A percentile compares a stretch with the other conserved stretches of the same genome.
phyloP scores from a whole-genome alignment of 768 basidiomycete species.

The Butyriboletus loyo region DNA sequence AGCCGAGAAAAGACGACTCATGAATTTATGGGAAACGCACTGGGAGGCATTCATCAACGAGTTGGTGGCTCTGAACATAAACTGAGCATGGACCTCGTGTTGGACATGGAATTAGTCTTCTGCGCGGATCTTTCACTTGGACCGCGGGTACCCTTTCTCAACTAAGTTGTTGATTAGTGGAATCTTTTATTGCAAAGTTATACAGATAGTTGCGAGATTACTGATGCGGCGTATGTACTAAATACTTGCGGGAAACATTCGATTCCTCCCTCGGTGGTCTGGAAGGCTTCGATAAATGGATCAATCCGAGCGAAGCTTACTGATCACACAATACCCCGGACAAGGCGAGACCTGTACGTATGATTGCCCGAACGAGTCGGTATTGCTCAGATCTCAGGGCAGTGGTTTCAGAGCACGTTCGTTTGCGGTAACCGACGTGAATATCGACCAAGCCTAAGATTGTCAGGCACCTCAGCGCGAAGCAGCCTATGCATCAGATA shows the following conservation, averaged over 20 bases:
- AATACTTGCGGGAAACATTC: constrained; percentile 36
- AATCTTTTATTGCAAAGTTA: constrained; percentile 22
- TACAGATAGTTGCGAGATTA: constrained; percentile 25
- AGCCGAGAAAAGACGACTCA: constrained; percentile 44
- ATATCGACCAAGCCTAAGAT: constrained; percentile 8
- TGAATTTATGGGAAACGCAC: constrained; percentile 43
- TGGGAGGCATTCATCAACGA: constrained; percentile 48
- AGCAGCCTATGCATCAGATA: constrained; percentile 29
- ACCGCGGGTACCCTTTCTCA: background rate
- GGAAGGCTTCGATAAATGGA: constrained; percentile 43
- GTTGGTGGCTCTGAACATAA: constrained; percentile 17
- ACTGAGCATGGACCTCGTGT: background rate
- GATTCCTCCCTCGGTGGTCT: constrained; percentile 35
- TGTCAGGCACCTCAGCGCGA: background rate
- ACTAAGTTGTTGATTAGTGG: background rate
- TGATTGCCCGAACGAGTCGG: background rate
- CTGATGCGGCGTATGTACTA: constrained; percentile 26
- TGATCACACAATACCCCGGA: constrained; percentile 40
- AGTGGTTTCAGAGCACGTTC: constrained; percentile 23
- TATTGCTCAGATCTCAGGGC: constrained; percentile 19
- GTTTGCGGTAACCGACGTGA: constrained; percentile 16
- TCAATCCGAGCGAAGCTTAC: constrained; percentile 44
- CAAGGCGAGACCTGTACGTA: constrained; percentile 29
- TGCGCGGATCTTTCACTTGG: background rate
- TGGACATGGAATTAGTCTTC: background rate